Base-by-base conservation (phyloP, 2,329 filamentous ascomycete species). In the Botrytis aclada region DNA sequence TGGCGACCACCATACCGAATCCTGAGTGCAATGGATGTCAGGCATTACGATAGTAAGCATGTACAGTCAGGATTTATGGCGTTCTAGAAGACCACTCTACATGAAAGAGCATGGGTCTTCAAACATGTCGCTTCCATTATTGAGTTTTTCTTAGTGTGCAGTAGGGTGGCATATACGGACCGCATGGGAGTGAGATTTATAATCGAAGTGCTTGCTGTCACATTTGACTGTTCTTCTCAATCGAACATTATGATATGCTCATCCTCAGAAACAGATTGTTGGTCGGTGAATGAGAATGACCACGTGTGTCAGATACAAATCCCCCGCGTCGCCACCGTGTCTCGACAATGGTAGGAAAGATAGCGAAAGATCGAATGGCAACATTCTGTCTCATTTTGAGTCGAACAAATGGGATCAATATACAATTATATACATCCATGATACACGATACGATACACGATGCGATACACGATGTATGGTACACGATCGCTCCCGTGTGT, bases 401-500 rank as follows among this genome's bases (percentile, higher is more conserved):
- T 65, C 45, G n/a, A 71, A 54, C 34, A 65, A 64, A 56, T 60
- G n/a, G 51, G 37, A 69, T 32, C 66, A 60, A 61, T 61, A 34
- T 34, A 60, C 67, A 43, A 61, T 70, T 14, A 41, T 32, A 32
- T 22, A 47, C 9, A 34, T 29, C 10, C 64, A 32, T 6, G n/a
- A 39, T 32, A 67, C 47, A 45, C 39, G 41, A 43, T 60, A 43
- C 20, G 67, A 70, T 20, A 29, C 20, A 29, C 14, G n/a, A 32
- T 29, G 5, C 25, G 45, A 51, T 39, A 66, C 63, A 43, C 51
- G 39, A 43, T 43, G 32, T 16, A 32, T 29, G 67, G 37, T 37
- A 69, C 47, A 60, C 67, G 22, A 56, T 65, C 29, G 18, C 25
- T 71, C 45, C 60, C 69, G 69, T 66, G 60, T 65, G n/a, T 20